Conservation (phyloP, 352 stramenopile genomes). For the Phytophthora fragariaefolia region DNA sequence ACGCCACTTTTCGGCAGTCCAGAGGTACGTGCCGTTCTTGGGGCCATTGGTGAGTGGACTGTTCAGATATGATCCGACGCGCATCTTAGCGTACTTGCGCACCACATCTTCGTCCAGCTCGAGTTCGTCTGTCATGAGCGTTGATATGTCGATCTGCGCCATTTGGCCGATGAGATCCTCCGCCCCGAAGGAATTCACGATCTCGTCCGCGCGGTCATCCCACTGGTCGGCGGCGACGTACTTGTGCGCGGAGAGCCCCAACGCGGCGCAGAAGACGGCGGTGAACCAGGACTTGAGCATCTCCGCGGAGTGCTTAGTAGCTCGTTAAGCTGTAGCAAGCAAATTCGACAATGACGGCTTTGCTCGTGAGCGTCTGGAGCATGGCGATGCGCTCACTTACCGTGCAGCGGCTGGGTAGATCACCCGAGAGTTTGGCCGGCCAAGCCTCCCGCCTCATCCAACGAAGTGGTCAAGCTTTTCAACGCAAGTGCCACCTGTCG, state of each 20-base stretch:
- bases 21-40: not conserved
- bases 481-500: too few species aligned
- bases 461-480: too few species aligned
- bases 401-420: too few species aligned
- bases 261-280: not conserved
- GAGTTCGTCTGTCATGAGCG: slow-evolving; percentile 53
- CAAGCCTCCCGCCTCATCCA: too few species aligned
- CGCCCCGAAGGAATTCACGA: slow-evolving; percentile 12
- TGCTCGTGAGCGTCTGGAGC: too few species aligned
- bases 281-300: not conserved
- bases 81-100: slow-evolving; percentile 56
- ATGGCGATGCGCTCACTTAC: too few species aligned
- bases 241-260: not conserved
- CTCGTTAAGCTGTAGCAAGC: too few species aligned
- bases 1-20: not conserved
- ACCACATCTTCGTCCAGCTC: slow-evolving; percentile 54
- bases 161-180: slow-evolving; percentile 78
- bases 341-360: too few species aligned
- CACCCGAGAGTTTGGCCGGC: too few species aligned
- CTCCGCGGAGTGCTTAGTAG: too few species aligned
- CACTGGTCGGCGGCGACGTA: not conserved
- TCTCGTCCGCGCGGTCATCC: not conserved
- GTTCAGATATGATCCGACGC: slow-evolving; percentile 88
- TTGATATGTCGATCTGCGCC: slow-evolving; percentile 79
- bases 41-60: slow-evolving; percentile 27